Conservation (phyloP, 179 eudicot genomes). For the Dionaea muscipula region DNA sequence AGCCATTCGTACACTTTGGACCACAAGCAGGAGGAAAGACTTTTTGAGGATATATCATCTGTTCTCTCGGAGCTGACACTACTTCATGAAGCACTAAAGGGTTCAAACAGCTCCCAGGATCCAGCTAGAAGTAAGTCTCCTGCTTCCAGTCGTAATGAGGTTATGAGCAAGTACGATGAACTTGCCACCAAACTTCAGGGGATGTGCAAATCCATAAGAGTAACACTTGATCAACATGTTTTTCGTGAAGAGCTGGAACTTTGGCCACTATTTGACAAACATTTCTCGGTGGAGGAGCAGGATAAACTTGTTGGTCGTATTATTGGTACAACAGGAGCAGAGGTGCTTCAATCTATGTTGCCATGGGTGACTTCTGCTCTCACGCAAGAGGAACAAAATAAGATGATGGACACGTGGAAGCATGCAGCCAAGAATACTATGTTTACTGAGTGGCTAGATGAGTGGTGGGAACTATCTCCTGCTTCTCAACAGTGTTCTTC, state of each 20-base stretch:
- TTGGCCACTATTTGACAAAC: conserved; percentile 89
- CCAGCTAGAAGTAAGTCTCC: conserved; percentile 14
- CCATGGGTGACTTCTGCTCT: conserved; percentile 99
- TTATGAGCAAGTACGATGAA: conserved; percentile 47
- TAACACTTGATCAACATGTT: conserved; percentile 89
- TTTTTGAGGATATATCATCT: conserved; percentile 78
- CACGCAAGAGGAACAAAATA: conserved; percentile 92
- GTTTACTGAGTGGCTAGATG: conserved; percentile 95
- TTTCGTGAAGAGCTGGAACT: conserved; percentile 85
- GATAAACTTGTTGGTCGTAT: conserved; percentile 88
- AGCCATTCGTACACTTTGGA: conserved; percentile 90
- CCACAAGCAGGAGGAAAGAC: conserved; percentile 86
- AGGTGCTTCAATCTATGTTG: conserved; percentile 93
- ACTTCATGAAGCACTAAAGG: conserved; percentile 36
- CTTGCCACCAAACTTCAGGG: conserved; percentile 85
- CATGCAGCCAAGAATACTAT: conserved; percentile 91
- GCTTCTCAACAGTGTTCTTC: conserved; percentile 42
- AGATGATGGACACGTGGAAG: conserved; percentile 94
- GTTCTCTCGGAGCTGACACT: conserved; percentile 56
- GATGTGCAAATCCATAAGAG: conserved; percentile 92
- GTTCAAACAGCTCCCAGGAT: conserved; percentile 18
- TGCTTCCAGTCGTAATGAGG: conserved; percentile 24
- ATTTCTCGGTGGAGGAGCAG: conserved; percentile 88
- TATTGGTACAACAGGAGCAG: conserved; percentile 98
- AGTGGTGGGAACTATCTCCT: conserved; percentile 77